phyloP scores from a whole-genome alignment of 2,329 filamentous ascomycete species.

The Pezizomycotina sp. region DNA sequence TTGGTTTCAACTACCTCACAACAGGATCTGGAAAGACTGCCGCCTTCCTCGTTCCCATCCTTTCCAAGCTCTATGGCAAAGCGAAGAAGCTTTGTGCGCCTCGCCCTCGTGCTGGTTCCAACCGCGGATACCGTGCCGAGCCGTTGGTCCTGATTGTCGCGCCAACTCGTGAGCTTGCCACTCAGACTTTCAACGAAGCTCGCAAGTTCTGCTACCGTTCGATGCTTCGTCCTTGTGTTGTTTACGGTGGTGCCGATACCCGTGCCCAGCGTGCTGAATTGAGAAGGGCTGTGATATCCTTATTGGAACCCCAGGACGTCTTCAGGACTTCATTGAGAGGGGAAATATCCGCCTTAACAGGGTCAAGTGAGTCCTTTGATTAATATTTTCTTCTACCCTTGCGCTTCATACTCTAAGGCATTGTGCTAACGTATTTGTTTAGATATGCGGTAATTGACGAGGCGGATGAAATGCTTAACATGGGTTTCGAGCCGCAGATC shows the following conservation, averaged over 20 bases:
- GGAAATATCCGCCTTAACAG: constrained; percentile 56
- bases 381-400: constrained; percentile 3
- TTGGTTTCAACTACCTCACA: constrained; percentile 8
- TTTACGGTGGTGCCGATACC: constrained; percentile 71
- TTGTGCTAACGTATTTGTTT: constrained; percentile 13
- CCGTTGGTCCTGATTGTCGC: constrained; percentile 73
- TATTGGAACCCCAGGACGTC: constrained; percentile 71
- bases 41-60: constrained; percentile 72
- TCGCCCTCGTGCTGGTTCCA: constrained; percentile 47
- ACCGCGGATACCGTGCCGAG: constrained; percentile 42
- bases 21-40: constrained; percentile 91
- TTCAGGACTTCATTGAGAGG: constrained; percentile 66
- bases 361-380: constrained; percentile 45
- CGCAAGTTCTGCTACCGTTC: constrained; percentile 86
- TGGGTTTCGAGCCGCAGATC: constrained; percentile 64
- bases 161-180: constrained; percentile 76
- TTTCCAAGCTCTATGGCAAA: constrained; percentile 91
- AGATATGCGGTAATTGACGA: constrained; percentile 69
- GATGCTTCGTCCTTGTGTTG: constrained; percentile 79
- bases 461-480: constrained; percentile 75
- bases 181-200: constrained; percentile 89
- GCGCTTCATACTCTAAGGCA: constrained; percentile 1
- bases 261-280: constrained; percentile 54
- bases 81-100: constrained; percentile 69
- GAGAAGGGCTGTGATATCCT: constrained; percentile 75